Base-by-base conservation (phyloP, 768 basidiomycete species). In the Mycena amicta region DNA sequence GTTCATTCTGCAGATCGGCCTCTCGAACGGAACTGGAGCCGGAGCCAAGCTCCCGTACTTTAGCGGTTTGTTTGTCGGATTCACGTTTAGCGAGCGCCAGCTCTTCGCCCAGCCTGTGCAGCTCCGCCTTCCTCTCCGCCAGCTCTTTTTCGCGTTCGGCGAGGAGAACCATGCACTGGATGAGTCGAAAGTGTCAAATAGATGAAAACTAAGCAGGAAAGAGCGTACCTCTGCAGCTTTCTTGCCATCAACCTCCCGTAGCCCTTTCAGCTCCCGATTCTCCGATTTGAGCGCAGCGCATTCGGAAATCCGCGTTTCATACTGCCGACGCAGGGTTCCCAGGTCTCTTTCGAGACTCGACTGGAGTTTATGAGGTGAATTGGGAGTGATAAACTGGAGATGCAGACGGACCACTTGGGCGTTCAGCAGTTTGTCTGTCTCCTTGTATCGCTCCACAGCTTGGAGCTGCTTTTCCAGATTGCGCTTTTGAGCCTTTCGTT, bases 401-500 rank as follows among this genome's bases (percentile, higher is more conserved):
- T 4, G 5, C 30, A 26, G 25, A 55, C 86, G 69, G 63, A 93
- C 92, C 53, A 90, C 66, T 72, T 89, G 89, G 5, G 66, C 67
- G 2, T 67, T 70, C 4, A 92, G 73, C 41, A 77, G 79, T 60
- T 86, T 85, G 66, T 94, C 89, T 0, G 81, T 72, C 53, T 89
- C 88, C 12, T 77, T 73, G 3, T 89, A 74, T 31, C 81, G 80
- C 57, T 94, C 93, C 13, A 95, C 75, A 5, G 83, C 80, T 59
- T 78, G 78, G 22, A 68, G 71, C 59, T 81, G 80, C 66, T 79
- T 81, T 60, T 82, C 81, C 15, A 75, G 30, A 49, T 74, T 75
- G 50, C 87, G 80, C 18, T 75, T 68, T 30, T 87, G 72, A 29
- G 77, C 83, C 72, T 92, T 92, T 46, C 87, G 81, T 69, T 94